A percentile compares a stretch with the other conserved stretches of the same genome.
Conservation (phyloP, 2,329 filamentous ascomycete genomes). For the Aspergillus jensenii region DNA sequence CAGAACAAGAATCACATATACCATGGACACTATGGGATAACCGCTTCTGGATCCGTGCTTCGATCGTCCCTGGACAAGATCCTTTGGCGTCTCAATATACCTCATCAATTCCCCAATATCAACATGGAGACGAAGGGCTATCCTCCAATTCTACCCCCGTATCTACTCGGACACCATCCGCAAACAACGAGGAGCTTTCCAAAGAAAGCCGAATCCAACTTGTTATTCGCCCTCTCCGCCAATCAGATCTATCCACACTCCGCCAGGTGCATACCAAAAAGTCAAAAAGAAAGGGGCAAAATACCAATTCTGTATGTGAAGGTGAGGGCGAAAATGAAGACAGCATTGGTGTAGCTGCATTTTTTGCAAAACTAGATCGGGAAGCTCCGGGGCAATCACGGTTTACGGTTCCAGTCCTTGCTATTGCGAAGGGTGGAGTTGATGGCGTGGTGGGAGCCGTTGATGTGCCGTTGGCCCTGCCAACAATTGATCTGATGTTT, state of each 20-base stretch:
- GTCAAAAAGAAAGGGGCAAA: neutral
- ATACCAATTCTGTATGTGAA: neutral
- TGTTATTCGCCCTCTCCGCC: conserved; percentile 41
- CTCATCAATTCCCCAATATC: too few relatives aligned
- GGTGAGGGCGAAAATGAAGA: neutral
- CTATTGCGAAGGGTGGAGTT: conserved; percentile 11
- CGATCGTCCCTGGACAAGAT: conserved; percentile 18
- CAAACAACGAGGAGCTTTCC: neutral
- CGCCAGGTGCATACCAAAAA: conserved; percentile 2
- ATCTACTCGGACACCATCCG: neutral
- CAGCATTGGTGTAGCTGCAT: neutral
- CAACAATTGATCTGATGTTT: conserved; percentile 27
- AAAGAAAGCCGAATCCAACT: conserved; percentile 20
- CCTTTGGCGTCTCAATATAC: neutral
- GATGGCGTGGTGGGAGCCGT: conserved; percentile 7
- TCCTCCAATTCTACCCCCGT: neutral
- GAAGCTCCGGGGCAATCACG: conserved; percentile 38
- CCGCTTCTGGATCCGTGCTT: conserved; percentile 55
- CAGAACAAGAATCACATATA: neutral
- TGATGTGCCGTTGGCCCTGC: conserved; percentile 25
- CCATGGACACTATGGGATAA: conserved; percentile 53
- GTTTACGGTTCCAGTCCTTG: conserved; percentile 44
- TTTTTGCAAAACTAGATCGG: conserved; percentile 18
- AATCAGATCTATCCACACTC: conserved; percentile 29
- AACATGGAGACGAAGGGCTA: too few relatives aligned